These are phyloP conservation scores for Zalaria sp. DNA, from an alignment of 2,329 filamentous ascomycete species.

Conservation along the genomic window DNA sequence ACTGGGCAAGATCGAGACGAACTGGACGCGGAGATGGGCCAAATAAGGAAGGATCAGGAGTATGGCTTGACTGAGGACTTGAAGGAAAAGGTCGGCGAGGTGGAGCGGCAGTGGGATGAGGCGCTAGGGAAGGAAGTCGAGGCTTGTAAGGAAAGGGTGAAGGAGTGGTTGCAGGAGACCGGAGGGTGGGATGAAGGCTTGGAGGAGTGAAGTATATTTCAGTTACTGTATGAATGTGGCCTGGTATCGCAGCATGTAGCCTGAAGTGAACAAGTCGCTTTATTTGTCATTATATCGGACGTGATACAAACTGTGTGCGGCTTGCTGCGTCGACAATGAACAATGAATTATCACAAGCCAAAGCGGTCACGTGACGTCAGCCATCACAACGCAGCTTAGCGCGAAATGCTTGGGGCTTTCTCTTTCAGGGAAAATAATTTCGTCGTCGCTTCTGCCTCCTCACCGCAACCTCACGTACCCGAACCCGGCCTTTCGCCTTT, in stretches of 20 bases:
- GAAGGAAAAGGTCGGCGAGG: slow-evolving; percentile 82
- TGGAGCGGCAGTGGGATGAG: slow-evolving; percentile 83
- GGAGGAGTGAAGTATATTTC: slow-evolving; percentile 16
- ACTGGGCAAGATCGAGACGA: slow-evolving; percentile 24
- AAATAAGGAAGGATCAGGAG: slow-evolving; percentile 54
- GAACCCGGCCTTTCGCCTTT: too few species aligned
- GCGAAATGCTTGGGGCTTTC: background rate
- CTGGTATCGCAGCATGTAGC: too few species aligned
- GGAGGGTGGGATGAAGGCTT: slow-evolving; percentile 75
- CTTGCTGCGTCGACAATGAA: background rate
- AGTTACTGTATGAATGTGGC: background rate
- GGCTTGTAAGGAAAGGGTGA: slow-evolving; percentile 59
- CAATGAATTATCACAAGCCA: background rate
- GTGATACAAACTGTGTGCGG: background rate
- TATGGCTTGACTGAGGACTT: slow-evolving; percentile 64
- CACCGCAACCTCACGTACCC: too few species aligned
- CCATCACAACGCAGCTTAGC: too few species aligned
- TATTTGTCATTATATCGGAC: too few species aligned
- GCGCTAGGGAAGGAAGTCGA: slow-evolving; percentile 68
- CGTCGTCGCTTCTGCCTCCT: too few species aligned
- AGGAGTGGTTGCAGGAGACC: slow-evolving; percentile 55
- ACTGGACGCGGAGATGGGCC: slow-evolving; percentile 34
- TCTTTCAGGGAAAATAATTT: slow-evolving; percentile 4
- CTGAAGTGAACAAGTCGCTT: too few species aligned
- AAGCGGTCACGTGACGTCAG: too few species aligned